phyloP scores from a whole-genome alignment of 257 asterid species.

The Fraxinus americana region DNA sequence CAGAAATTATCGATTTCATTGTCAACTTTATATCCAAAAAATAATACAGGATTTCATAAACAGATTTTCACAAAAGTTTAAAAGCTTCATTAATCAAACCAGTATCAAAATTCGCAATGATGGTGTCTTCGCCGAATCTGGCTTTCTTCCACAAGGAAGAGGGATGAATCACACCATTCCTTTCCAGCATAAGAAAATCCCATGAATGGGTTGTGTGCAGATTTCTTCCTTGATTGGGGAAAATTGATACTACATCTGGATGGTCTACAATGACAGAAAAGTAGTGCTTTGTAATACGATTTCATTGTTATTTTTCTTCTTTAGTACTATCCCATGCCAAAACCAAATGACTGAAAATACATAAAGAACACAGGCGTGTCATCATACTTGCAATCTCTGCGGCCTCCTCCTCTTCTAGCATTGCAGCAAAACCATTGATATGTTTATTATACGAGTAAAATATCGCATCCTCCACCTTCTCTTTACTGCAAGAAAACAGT shows the following conservation, averaged over 20 bases:
- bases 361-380: not conserved
- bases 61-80: not conserved
- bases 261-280: slow-evolving; percentile 37
- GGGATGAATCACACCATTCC: slow-evolving; percentile 30
- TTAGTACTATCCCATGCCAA: not conserved
- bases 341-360: not conserved
- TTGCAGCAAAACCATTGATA: slow-evolving; percentile 80
- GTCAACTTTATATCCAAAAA: slow-evolving; percentile 13
- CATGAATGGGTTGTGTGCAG: slow-evolving; percentile 82
- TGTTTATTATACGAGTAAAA: slow-evolving; percentile 61
- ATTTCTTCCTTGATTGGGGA: slow-evolving; percentile 43
- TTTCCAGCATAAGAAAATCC: slow-evolving; percentile 66
- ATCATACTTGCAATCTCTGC: slow-evolving; percentile 49
- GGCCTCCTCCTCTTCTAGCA: slow-evolving; percentile 72
- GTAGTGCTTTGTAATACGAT: not conserved
- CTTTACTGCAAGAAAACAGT: slow-evolving; percentile 35
- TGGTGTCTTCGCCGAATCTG: slow-evolving; percentile 56
- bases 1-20: not conserved
- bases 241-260: slow-evolving; percentile 63
- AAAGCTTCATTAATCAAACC: slow-evolving; percentile 35
- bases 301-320: not conserved
- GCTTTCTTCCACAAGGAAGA: slow-evolving; percentile 63
- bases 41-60: not conserved
- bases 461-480: slow-evolving; percentile 60
- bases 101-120: slow-evolving; percentile 68